These are phyloP conservation scores for Corylus heterophylla DNA, from an alignment of 306 rosid species.

Conservation along the genomic window DNA sequence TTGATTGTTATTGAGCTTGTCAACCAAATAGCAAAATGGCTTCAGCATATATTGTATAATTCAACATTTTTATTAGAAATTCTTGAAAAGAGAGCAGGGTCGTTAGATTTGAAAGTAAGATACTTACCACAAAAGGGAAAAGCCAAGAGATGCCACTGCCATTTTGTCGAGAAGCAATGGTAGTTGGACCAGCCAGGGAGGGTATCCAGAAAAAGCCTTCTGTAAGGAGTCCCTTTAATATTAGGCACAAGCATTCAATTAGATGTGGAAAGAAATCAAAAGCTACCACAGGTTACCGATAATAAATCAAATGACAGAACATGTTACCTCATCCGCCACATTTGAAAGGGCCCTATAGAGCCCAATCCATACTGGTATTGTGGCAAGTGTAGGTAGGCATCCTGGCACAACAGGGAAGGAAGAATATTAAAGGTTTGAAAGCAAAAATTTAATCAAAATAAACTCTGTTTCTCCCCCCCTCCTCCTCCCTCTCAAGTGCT, in stretches of 20 bases:
- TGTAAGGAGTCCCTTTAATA: conserved; percentile 80
- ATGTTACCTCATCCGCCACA: conserved; percentile 86
- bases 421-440: background rate
- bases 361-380: conserved; percentile 98
- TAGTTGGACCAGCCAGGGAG: conserved; percentile 96
- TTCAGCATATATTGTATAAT: background rate
- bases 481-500: background rate
- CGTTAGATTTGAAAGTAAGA: conserved; percentile 27
- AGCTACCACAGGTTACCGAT: background rate
- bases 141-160: conserved; percentile 97
- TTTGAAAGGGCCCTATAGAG: conserved; percentile 94
- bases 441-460: background rate
- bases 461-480: background rate
- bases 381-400: conserved; percentile 84
- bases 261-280: conserved; percentile 17
- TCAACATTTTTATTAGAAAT: background rate
- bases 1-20: background rate
- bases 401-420: conserved; percentile 40
- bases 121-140: conserved; percentile 85
- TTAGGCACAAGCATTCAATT: conserved; percentile 28
- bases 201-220: conserved; percentile 99
- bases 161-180: conserved; percentile 77
- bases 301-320: conserved; percentile 21
- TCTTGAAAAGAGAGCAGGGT: background rate
- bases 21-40: background rate